Percentiles rank a stretch among this genome's conserved stretches.
Evolutionary conservation across 768 basidiomycete species (phyloP).

Genomic region (Mrakia gelida): DNA sequence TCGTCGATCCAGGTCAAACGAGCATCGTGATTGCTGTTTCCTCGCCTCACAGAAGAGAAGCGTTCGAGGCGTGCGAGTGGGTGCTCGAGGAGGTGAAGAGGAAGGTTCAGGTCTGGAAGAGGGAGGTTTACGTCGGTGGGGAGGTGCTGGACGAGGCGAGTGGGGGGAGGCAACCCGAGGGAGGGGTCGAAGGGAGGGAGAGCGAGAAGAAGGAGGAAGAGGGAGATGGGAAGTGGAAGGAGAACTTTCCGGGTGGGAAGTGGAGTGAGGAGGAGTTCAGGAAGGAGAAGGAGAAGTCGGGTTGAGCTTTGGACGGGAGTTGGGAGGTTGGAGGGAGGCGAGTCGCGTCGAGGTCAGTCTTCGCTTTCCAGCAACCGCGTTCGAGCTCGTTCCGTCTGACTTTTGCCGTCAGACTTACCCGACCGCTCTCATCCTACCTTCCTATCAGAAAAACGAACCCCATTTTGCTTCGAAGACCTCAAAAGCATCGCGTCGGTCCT

Average conservation of each 20-base stretch:
- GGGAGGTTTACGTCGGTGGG: slow-evolving; percentile 66
- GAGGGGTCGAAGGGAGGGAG: slow-evolving; percentile 61
- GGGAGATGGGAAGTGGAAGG: slow-evolving; percentile 65
- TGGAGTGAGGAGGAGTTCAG: slow-evolving; percentile 18
- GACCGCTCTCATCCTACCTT: too few relatives aligned
- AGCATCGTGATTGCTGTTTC: slow-evolving; percentile 83
- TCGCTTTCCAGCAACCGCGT: too few relatives aligned
- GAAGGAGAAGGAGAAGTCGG: background rate
- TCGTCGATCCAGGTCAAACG: slow-evolving; percentile 69
- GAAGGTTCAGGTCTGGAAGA: slow-evolving; percentile 85
- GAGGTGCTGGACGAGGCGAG: slow-evolving; percentile 14
- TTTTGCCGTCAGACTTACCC: too few relatives aligned
- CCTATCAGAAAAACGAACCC: too few relatives aligned
- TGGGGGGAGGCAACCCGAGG: slow-evolving; percentile 34
- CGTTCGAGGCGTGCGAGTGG: slow-evolving; percentile 71
- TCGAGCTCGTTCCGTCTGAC: too few relatives aligned
- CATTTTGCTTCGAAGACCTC: too few relatives aligned
- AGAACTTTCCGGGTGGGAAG: slow-evolving; percentile 46
- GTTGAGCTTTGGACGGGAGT: background rate
- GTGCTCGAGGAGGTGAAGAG: slow-evolving; percentile 81
- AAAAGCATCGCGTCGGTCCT: too few relatives aligned
- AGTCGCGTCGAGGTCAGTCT: background rate
- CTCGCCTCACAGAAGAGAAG: slow-evolving; percentile 75
- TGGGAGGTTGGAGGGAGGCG: background rate
- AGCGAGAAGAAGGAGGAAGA: slow-evolving; percentile 54